These are phyloP conservation scores for Salix purpurea DNA, from an alignment of 345 rosid genomes.

Conservation along the genomic window DNA sequence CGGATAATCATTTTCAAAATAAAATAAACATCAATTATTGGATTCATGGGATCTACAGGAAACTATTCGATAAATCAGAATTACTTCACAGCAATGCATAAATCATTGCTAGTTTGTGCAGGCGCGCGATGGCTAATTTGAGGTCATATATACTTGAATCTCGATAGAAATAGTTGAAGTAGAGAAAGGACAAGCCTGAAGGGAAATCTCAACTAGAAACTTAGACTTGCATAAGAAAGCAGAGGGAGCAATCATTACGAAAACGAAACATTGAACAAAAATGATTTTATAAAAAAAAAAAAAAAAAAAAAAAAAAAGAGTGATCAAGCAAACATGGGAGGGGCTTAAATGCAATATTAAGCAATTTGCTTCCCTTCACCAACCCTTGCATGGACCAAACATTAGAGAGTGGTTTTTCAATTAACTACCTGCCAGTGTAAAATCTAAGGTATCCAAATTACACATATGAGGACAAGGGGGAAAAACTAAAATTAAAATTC, in stretches of 20 bases:
- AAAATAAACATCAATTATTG: background rate
- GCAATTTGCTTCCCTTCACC: background rate
- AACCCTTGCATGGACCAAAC: background rate
- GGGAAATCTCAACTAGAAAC: background rate
- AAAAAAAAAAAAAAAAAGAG: background rate
- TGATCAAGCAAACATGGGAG: background rate
- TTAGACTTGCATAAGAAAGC: background rate
- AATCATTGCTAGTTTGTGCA: background rate
- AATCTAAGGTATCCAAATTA: background rate
- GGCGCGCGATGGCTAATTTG: background rate
- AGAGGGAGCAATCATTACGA: background rate
- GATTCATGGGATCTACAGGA: background rate
- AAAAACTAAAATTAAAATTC: background rate
- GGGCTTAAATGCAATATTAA: background rate
- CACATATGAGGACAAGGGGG: no score
- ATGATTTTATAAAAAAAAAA: no score
- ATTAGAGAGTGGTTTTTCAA: background rate
- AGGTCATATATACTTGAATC: background rate
- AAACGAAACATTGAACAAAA: background rate
- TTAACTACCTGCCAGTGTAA: background rate
- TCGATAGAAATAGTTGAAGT: background rate
- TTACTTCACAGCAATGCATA: background rate
- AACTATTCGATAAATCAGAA: background rate
- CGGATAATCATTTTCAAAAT: background rate
- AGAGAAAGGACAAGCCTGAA: background rate